Evolutionary conservation across 129 eudicot genomes (phyloP).

Genomic region (Helichrysum umbraculigerum): DNA sequence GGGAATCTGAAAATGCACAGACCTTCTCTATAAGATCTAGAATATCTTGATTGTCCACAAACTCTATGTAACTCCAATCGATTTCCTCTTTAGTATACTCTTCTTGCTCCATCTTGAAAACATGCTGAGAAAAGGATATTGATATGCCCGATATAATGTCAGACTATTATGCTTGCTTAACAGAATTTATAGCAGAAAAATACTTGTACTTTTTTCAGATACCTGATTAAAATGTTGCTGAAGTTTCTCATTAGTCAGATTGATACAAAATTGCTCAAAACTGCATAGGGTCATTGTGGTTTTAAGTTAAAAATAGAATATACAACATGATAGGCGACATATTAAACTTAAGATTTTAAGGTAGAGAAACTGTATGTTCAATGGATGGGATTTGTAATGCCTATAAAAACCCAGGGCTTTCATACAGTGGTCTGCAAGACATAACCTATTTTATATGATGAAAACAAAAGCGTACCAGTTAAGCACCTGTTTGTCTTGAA

Average conservation of each 20-base stretch:
- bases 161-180: slow-evolving; percentile 33
- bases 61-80: slow-evolving; percentile 98
- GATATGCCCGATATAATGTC: slow-evolving; percentile 27
- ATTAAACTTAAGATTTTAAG: slow-evolving; percentile 16
- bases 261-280: slow-evolving; percentile 97
- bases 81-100: slow-evolving; percentile 89
- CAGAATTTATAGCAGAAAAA: slow-evolving; percentile 1
- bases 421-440: slow-evolving; percentile 50
- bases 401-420: slow-evolving; percentile 20
- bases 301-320: slow-evolving; percentile 10
- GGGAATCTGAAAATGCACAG: background rate
- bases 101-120: slow-evolving; percentile 99
- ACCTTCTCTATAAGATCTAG: slow-evolving; percentile 99
- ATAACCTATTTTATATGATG: slow-evolving; percentile 41
- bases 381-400: background rate
- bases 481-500: slow-evolving; percentile 99
- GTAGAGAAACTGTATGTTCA: slow-evolving; percentile 4
- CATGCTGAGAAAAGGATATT: slow-evolving; percentile 67
- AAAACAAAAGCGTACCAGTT: slow-evolving; percentile 87
- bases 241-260: slow-evolving; percentile 95
- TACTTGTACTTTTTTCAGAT: slow-evolving; percentile 17
- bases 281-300: slow-evolving; percentile 49
- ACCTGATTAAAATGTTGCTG: slow-evolving; percentile 99
- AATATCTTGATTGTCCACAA: slow-evolving; percentile 90
- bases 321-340: slow-evolving; percentile 22